Conservation (phyloP, 2,329 filamentous ascomycete genomes). For the Ascochyta lentis region DNA sequence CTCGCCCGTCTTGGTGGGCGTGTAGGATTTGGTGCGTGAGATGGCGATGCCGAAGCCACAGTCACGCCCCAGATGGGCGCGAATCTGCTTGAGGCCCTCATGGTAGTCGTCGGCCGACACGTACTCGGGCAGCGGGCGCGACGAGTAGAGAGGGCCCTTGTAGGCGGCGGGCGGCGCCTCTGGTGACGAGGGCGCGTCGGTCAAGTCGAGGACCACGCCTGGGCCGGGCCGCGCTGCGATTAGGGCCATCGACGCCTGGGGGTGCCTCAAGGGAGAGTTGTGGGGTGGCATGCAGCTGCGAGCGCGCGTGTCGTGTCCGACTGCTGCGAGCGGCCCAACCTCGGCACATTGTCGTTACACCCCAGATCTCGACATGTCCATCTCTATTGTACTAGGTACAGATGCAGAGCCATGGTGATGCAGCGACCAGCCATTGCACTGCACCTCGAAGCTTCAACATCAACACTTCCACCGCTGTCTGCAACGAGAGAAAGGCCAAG, state of each 20-base stretch:
- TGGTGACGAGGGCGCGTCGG: conserved; percentile 13
- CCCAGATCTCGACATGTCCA: not conserved
- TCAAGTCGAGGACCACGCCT: conserved; percentile 10
- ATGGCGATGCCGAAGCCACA: conserved; percentile 23
- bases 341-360: not conserved
- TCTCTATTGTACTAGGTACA: no score
- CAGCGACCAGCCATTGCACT: no score
- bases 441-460: no score
- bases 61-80: conserved; percentile 20
- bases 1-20: conserved; percentile 17
- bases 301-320: not conserved
- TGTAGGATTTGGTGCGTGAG: conserved; percentile 22
- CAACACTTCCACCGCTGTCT: no score
- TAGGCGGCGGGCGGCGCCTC: not conserved
- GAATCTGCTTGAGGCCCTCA: conserved; percentile 22
- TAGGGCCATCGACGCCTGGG: conserved; percentile 4
- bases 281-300: not conserved
- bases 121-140: conserved; percentile 14
- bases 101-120: conserved; percentile 21
- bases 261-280: conserved; percentile 2
- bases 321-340: not conserved
- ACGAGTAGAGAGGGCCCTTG: conserved; percentile 10
- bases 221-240: conserved; percentile 13
- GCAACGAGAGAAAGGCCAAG: no score
- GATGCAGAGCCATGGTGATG: no score